Conservation (phyloP, 257 asterid genomes). For the Penstemon barbatus region DNA sequence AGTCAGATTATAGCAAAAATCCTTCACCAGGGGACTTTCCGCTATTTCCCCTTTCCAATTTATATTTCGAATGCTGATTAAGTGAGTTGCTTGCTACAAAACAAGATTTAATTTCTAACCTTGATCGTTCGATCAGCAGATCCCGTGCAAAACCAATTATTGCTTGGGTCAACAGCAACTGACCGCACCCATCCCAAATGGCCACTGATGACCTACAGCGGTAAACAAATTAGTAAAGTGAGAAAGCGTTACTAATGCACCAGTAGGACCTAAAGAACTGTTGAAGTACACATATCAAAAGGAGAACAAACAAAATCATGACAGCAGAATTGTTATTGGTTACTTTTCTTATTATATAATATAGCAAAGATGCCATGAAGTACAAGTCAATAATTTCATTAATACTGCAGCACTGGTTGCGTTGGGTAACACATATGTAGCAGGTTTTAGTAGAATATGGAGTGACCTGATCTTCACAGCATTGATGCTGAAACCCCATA, state of each 20-base stretch:
- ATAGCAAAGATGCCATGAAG: conserved; percentile 4
- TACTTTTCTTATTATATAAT: conserved; percentile 6
- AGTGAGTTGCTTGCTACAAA: conserved; percentile 10
- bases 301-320: conserved; percentile 10
- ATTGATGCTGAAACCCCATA: background rate
- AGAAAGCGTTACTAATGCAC: background rate
- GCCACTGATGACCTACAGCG: conserved; percentile 86
- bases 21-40: conserved; percentile 1
- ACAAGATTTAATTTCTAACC: conserved; percentile 39
- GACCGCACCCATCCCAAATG: conserved; percentile 95
- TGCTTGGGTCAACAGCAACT: conserved; percentile 93
- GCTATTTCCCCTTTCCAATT: conserved; percentile 4
- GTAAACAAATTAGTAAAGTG: conserved; percentile 7
- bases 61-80: background rate
- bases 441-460: background rate
- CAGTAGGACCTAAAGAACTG: background rate
- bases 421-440: background rate
- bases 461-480: background rate
- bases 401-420: background rate
- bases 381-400: background rate
- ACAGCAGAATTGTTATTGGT: background rate
- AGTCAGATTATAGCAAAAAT: conserved; percentile 4
- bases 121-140: conserved; percentile 95
- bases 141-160: conserved; percentile 87
- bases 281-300: background rate